These are phyloP conservation scores for Ramalina peruviana DNA, from an alignment of 495 filamentous ascomycete genomes.

Conservation along the genomic window DNA sequence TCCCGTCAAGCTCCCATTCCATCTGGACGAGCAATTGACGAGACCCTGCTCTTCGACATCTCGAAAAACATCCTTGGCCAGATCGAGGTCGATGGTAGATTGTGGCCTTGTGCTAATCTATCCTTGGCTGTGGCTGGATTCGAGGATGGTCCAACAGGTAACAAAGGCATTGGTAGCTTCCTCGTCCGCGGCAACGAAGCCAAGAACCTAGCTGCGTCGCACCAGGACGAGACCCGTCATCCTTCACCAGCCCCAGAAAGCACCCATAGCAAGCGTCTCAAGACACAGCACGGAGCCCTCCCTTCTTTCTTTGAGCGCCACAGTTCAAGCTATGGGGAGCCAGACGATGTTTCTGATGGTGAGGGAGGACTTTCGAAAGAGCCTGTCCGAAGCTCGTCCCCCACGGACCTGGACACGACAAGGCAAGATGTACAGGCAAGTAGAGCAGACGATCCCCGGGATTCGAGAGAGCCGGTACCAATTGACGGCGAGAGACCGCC, in stretches of 20 bases:
- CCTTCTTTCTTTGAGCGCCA: constrained; percentile 38
- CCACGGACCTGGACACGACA: neutral
- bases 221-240: constrained; percentile 2
- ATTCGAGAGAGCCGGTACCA: neutral
- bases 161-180: constrained; percentile 75
- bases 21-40: constrained; percentile 54
- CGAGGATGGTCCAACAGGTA: constrained; percentile 72
- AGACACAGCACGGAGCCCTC: constrained; percentile 36
- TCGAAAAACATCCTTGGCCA: constrained; percentile 64
- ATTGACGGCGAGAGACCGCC: neutral
- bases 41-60: constrained; percentile 59
- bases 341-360: constrained; percentile 1
- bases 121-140: constrained; percentile 78
- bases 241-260: constrained; percentile 15
- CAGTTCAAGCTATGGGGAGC: constrained; percentile 6
- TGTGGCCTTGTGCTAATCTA: constrained; percentile 80
- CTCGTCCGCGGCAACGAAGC: constrained; percentile 67
- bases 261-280: constrained; percentile 38
- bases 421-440: neutral
- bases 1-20: constrained; percentile 67
- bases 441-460: neutral
- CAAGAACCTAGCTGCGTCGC: constrained; percentile 27
- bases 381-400: neutral
- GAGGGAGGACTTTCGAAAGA: neutral
- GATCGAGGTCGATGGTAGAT: constrained; percentile 57